Conservation (phyloP, 2,329 filamentous ascomycete genomes). For the Torrubiella hemipterigena region DNA sequence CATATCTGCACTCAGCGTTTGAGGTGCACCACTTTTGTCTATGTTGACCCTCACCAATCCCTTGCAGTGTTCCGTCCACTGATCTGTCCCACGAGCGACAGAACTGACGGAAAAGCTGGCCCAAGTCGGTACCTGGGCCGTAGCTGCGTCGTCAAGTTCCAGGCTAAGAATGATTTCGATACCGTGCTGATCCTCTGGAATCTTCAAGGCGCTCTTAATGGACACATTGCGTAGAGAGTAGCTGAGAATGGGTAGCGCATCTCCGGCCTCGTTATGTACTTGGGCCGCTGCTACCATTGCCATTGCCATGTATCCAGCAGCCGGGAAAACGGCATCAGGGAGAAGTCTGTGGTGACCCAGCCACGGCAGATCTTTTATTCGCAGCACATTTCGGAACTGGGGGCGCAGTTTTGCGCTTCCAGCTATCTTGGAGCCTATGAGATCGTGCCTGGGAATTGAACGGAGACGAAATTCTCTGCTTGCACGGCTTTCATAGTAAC, state of each 20-base stretch:
- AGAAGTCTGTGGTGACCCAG: background rate
- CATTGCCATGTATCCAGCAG: background rate
- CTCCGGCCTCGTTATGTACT: background rate
- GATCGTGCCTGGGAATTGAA: slow-evolving; percentile 7
- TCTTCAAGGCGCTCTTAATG: background rate
- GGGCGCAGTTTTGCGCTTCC: slow-evolving; percentile 3
- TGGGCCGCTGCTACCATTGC: background rate
- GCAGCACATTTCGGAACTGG: slow-evolving; percentile 8
- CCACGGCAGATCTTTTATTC: slow-evolving; percentile 2
- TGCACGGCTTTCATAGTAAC: slow-evolving; percentile 3
- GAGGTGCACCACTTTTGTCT: too few species aligned
- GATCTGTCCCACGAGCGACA: too few species aligned
- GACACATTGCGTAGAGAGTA: background rate
- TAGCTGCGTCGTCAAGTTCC: background rate
- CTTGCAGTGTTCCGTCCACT: too few species aligned
- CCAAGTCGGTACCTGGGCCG: background rate
- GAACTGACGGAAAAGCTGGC: background rate
- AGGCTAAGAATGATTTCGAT: slow-evolving; percentile 1
- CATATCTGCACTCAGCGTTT: too few species aligned
- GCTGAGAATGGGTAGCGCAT: background rate
- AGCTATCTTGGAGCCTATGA: slow-evolving; percentile 6
- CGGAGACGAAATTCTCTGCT: slow-evolving; percentile 8
- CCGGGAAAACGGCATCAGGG: background rate
- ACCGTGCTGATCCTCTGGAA: slow-evolving; percentile 2
- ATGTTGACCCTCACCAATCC: too few species aligned